Evolutionary conservation across 257 asterid species (phyloP).

Genomic region (Orobanche coerulescens): DNA sequence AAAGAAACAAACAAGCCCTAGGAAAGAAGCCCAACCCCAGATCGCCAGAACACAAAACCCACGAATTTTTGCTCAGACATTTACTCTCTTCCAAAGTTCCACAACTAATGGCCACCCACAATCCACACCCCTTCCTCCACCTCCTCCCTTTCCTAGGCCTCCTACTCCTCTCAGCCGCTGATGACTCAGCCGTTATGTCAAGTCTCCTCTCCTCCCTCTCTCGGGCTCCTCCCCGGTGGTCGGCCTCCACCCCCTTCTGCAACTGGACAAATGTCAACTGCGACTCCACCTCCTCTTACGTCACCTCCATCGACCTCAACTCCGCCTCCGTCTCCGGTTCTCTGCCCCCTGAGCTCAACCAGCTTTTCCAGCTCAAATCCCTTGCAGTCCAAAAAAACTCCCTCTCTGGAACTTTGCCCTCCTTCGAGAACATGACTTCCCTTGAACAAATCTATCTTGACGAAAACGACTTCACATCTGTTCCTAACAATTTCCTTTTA

Average conservation of each 20-base stretch:
- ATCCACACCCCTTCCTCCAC: conserved; percentile 23
- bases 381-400: conserved; percentile 56
- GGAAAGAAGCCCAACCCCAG: too few relatives aligned
- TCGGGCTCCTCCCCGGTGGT: conserved; percentile 63
- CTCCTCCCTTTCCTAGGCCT: conserved; percentile 25
- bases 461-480: conserved; percentile 37
- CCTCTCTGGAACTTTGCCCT: conserved; percentile 58
- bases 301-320: conserved; percentile 43
- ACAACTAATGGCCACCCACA: conserved; percentile 35
- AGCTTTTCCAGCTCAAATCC: conserved; percentile 48
- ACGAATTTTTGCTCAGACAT: too few relatives aligned
- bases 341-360: conserved; percentile 54
- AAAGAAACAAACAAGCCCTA: too few relatives aligned
- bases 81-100: conserved; percentile 13
- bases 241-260: conserved; percentile 43
- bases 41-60: too few relatives aligned
- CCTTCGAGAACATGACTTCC: conserved; percentile 57
- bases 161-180: conserved; percentile 42
- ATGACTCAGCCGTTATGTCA: conserved; percentile 62
- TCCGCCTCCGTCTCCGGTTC: conserved; percentile 54
- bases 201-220: conserved; percentile 51
- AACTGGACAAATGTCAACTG: conserved; percentile 52
- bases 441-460: conserved; percentile 47
- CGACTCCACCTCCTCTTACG: conserved; percentile 40
- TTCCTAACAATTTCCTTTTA: conserved; percentile 49